phyloP scores from a whole-genome alignment of 306 rosid species.

The Vigna angularis region DNA sequence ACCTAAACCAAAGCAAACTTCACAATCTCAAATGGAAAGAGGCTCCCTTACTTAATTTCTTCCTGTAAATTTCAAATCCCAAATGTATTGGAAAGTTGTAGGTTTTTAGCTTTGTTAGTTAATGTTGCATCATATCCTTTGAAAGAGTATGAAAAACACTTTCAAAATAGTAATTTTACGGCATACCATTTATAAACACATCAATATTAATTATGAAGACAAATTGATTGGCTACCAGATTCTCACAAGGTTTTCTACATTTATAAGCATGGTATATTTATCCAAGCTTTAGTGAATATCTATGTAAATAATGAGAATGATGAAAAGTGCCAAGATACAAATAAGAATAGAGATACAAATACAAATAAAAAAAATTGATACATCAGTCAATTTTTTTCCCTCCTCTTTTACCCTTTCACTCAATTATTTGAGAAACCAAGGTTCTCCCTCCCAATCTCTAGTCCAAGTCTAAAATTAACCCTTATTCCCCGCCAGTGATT shows the following conservation, averaged over 20 bases:
- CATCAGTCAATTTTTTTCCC: background rate
- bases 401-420: background rate
- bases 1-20: conserved; percentile 16
- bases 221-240: background rate
- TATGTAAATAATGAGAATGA: background rate
- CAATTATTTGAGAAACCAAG: background rate
- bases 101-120: background rate
- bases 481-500: background rate
- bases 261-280: conserved; percentile 15
- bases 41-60: background rate
- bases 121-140: background rate
- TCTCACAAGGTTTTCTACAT: conserved; percentile 1
- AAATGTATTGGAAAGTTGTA: background rate
- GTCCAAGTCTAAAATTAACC: background rate
- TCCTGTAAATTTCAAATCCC: conserved; percentile 8
- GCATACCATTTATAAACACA: conserved; percentile 3
- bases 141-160: background rate
- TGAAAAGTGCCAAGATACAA: background rate
- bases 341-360: too few species aligned
- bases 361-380: background rate
- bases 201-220: conserved; percentile 1
- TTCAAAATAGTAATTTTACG: background rate
- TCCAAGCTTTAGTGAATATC: background rate
- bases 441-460: background rate
- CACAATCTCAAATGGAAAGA: background rate